Conservation (phyloP, 1,284 basidiomycete species). For the Grifola frondosa region DNA sequence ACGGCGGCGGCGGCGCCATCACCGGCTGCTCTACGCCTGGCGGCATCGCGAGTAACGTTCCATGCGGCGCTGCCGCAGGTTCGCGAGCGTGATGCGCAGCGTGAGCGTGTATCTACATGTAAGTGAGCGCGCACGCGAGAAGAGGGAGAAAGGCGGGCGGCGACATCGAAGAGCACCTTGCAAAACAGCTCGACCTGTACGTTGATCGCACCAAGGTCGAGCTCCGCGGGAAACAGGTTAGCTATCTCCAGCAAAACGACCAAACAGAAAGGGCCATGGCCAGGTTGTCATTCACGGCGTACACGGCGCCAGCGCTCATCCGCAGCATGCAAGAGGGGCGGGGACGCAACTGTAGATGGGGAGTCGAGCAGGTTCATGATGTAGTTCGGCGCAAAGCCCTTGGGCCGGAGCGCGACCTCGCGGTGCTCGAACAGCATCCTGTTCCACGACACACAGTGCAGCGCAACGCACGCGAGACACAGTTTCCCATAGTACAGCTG, state of each 20-base stretch:
- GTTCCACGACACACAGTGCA: constrained; percentile 90
- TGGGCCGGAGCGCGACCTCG: constrained; percentile 91
- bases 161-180: constrained; percentile 79
- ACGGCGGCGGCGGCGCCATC: constrained; percentile 56
- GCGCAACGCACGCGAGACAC: constrained; percentile 90
- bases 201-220: constrained; percentile 74
- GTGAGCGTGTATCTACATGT: constrained; percentile 92
- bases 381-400: constrained; percentile 86
- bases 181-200: constrained; percentile 83
- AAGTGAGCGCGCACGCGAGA: too few relatives aligned
- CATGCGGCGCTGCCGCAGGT: constrained; percentile 55
- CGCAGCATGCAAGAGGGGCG: constrained; percentile 2
- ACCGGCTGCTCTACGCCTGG: constrained; percentile 42
- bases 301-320: constrained; percentile 62
- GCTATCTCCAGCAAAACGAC: constrained; percentile 92
- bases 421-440: constrained; percentile 93
- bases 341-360: constrained; percentile 65
- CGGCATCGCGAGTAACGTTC: too few relatives aligned
- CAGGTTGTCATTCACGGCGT: constrained; percentile 90
- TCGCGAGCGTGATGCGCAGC: constrained; percentile 86
- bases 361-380: constrained; percentile 79
- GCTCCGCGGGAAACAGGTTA: constrained; percentile 78
- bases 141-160: too few relatives aligned
- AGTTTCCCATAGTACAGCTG: constrained; percentile 89
- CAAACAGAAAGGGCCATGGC: constrained; percentile 90